phyloP scores from a whole-genome alignment of 129 eudicot species.

The Centella asiatica region DNA sequence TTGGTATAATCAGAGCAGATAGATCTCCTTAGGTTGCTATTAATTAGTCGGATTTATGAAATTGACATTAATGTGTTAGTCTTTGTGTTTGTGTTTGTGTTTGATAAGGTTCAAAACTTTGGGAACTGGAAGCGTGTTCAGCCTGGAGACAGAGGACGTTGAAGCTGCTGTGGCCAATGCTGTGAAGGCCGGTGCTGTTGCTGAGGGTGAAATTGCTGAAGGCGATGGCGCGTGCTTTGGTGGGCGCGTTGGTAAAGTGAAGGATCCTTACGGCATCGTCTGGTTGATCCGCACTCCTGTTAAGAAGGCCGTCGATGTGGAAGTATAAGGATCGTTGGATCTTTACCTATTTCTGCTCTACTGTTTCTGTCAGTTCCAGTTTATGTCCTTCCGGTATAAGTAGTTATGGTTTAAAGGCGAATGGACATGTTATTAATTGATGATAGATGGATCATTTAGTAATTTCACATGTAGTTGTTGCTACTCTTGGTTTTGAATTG shows the following conservation, averaged over 20 bases:
- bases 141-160: conserved; percentile 63
- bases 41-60: background rate
- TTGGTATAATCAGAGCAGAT: too few species aligned
- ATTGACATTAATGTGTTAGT: background rate
- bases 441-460: too few species aligned
- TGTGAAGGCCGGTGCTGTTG: conserved; percentile 58
- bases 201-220: conserved; percentile 36
- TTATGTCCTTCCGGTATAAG: too few species aligned
- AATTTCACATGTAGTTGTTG: too few species aligned
- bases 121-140: conserved; percentile 40
- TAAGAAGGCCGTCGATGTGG: conserved; percentile 36
- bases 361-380: too few species aligned
- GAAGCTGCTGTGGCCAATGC: conserved; percentile 66
- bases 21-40: too few species aligned
- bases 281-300: conserved; percentile 59
- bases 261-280: conserved; percentile 67
- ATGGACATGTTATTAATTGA: too few species aligned
- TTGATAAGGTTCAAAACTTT: conserved; percentile 35
- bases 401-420: too few species aligned
- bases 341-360: too few species aligned
- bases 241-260: conserved; percentile 65
- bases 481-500: too few species aligned
- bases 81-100: background rate
- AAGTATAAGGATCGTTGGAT: conserved; percentile 34
- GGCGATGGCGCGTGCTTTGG: conserved; percentile 52